Percentiles rank a stretch among this genome's conserved stretches.
Conservation (phyloP, 1,284 basidiomycete species). For the Rhizoctonia solani region DNA sequence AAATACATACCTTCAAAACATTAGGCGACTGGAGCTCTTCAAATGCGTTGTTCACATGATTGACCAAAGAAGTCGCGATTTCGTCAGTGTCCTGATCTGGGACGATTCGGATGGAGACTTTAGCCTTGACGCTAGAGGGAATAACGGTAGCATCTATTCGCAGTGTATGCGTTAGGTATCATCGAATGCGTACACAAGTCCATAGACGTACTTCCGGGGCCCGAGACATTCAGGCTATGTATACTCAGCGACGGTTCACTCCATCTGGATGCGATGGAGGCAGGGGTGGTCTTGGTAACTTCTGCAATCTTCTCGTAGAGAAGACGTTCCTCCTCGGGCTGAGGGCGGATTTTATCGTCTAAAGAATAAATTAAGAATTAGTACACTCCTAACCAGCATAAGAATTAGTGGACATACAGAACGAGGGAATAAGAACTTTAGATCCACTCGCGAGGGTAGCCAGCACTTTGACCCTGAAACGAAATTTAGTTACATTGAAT, state of each 20-base stretch:
- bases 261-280: conserved; percentile 75
- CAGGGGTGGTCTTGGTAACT: conserved; percentile 66
- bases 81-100: conserved; percentile 85
- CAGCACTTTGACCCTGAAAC: conserved; percentile 73
- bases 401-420: conserved; percentile 64
- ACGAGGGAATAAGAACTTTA: conserved; percentile 75
- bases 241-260: conserved; percentile 75
- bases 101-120: conserved; percentile 88
- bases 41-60: conserved; percentile 68
- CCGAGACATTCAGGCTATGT: conserved; percentile 71
- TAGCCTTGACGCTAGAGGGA: conserved; percentile 75
- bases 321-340: conserved; percentile 66
- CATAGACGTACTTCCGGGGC: conserved; percentile 64
- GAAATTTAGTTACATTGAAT: background rate
- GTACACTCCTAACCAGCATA: background rate
- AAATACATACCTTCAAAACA: conserved; percentile 62
- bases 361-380: conserved; percentile 30
- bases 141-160: conserved; percentile 80
- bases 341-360: conserved; percentile 76
- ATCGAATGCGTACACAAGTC: conserved; percentile 35
- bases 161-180: conserved; percentile 16
- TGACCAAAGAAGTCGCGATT: conserved; percentile 65
- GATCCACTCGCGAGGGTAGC: conserved; percentile 67
- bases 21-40: conserved; percentile 68
- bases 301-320: conserved; percentile 70